phyloP scores from a whole-genome alignment of 768 basidiomycete species.

The Strobilomyces confusus region DNA sequence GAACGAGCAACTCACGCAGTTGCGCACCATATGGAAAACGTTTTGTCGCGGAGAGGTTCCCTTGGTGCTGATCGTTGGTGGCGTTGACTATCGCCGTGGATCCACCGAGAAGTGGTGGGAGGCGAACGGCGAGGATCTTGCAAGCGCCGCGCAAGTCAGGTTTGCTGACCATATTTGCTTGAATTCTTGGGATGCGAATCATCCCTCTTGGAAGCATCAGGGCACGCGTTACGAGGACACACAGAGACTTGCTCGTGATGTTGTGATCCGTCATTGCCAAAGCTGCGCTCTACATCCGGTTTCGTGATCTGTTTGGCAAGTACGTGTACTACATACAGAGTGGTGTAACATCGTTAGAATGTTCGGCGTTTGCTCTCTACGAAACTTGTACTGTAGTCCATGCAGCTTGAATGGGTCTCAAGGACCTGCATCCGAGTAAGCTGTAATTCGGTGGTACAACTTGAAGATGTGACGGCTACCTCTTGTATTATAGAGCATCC shows the following conservation, averaged over 20 bases:
- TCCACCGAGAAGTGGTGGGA: conserved; percentile 22
- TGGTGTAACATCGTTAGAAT: conserved; percentile 8
- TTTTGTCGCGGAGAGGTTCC: conserved; percentile 12
- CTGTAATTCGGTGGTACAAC: background rate
- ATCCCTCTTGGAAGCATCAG: conserved; percentile 20
- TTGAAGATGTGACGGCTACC: background rate
- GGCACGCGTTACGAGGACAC: conserved; percentile 16
- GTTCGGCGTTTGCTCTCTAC: background rate
- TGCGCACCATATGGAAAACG: conserved; percentile 26
- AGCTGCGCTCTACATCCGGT: background rate
- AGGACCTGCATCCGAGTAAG: conserved; percentile 2
- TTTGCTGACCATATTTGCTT: conserved; percentile 19
- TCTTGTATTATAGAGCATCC: conserved; percentile 6
- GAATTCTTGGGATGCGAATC: conserved; percentile 10
- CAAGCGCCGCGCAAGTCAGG: conserved; percentile 1
- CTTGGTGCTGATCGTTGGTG: conserved; percentile 17
- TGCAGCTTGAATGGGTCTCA: background rate
- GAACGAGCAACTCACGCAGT: conserved; percentile 27
- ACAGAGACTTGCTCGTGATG: conserved; percentile 9
- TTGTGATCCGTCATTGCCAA: conserved; percentile 14
- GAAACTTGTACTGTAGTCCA: background rate
- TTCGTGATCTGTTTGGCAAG: conserved; percentile 1
- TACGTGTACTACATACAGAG: background rate
- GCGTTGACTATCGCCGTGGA: conserved; percentile 13
- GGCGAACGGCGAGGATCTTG: conserved; percentile 9